Evolutionary conservation across 805 yeast genomes (phyloP), one percentile per base, ranked within the genome.

Genomic region (Cyberlindnera mrakii): DNA sequence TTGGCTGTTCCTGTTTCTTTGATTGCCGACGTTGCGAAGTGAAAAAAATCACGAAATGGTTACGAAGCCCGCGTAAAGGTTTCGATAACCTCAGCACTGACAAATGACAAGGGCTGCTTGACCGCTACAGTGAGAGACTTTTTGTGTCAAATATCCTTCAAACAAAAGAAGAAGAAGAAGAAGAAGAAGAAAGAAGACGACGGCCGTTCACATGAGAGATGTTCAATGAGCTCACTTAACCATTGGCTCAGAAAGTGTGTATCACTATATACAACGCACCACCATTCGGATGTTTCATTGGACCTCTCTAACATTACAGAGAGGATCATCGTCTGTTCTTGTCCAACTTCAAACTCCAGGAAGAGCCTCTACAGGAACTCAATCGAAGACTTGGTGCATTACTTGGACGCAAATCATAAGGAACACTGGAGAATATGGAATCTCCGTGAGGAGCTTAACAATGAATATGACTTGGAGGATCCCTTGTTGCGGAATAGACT

Each of bases 401-500:
- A 71, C 49, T 62, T 85, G 33, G 63, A 71, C 30, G 20, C 48
- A 4, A 53, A 68, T 23, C 82, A 82, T 57, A 14, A 17, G 10
- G 46, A 57, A 3, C 62, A 74, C 39, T 90, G 96, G 96, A 75
- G 70, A 50, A 64, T 89, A 1, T 82, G 82, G 75, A 86, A 86
- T 55, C 68, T 89, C 30, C 69, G 89, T 47, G 77, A 74, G 6
- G 93, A 84, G 37, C 71, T 71, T 0, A 65, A 66, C 39, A 59
- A 63, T 16, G 66, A 67, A 11, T 63, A 65, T 19, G 73, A 73
- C 40, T 30, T 44, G 38, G 32, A 35, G 3, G 44, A 41, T 6
- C 34, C 36, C 0, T 5, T 27, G 4, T 34, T 48, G 36, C 10
- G 14, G 8, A 40, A 40, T 6, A 51, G 41, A 14, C 25, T 50